Evolutionary conservation across 2,329 filamentous ascomycete genomes (phyloP).

Genomic region (Trichoderma koningii): DNA sequence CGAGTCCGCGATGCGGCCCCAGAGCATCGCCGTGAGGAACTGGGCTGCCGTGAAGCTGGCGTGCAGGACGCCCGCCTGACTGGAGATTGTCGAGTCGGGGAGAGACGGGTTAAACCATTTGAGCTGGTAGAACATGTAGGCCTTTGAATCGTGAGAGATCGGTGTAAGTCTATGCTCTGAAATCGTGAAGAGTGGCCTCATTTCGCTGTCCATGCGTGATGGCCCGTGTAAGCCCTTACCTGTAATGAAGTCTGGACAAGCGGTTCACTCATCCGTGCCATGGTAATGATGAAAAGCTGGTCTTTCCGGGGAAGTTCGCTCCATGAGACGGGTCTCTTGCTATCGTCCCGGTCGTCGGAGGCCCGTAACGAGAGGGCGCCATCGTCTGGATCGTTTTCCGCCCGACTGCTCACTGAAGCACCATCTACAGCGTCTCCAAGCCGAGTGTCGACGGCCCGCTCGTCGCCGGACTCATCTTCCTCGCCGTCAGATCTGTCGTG

Average conservation of each 20-base stretch:
- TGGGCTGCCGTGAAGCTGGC: conserved; percentile 81
- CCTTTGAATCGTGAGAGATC: conserved; percentile 43
- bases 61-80: conserved; percentile 75
- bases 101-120: conserved; percentile 66
- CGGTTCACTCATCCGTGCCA: conserved; percentile 80
- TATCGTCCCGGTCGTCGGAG: conserved; percentile 15
- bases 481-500: conserved; percentile 28
- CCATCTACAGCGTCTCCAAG: neutral
- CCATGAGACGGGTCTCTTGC: conserved; percentile 51
- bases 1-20: conserved; percentile 71
- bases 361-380: conserved; percentile 1
- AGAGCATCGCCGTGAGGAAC: conserved; percentile 79
- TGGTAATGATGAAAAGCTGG: conserved; percentile 74
- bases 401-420: conserved; percentile 1
- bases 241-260: conserved; percentile 74
- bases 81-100: conserved; percentile 66
- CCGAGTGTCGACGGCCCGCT: conserved; percentile 21
- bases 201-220: neutral
- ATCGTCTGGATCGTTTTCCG: conserved; percentile 17
- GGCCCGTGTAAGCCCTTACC: conserved; percentile 36
- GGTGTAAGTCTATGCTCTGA: conserved; percentile 5
- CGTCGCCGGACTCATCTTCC: conserved; percentile 28
- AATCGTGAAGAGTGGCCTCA: neutral
- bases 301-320: conserved; percentile 71
- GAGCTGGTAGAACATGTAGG: conserved; percentile 89